phyloP scores from a whole-genome alignment of 1,284 basidiomycete genomes.

The Ustilago xerochloae region DNA sequence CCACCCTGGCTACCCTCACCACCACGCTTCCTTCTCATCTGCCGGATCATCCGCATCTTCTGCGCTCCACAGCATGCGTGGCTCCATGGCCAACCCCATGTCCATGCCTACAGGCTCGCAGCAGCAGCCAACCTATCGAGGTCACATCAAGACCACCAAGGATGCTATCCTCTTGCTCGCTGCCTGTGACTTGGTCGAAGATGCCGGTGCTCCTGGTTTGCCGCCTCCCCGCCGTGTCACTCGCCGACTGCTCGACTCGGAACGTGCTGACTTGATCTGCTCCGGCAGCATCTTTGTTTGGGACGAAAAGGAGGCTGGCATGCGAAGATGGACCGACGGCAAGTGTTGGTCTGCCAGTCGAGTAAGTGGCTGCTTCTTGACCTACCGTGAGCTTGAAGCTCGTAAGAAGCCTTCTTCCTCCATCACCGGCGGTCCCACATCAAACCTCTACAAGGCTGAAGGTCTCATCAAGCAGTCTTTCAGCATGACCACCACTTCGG shows the following conservation, averaged over 20 bases:
- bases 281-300: constrained; percentile 66
- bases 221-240: constrained; percentile 60
- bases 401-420: constrained; percentile 60
- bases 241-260: constrained; percentile 62
- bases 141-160: constrained; percentile 64
- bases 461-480: constrained; percentile 68
- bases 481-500: constrained; percentile 65
- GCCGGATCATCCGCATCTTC: constrained; percentile 21
- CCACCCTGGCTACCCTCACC: constrained; percentile 23
- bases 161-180: constrained; percentile 66
- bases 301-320: constrained; percentile 68
- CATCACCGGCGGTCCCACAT: constrained; percentile 52
- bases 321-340: constrained; percentile 72
- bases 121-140: constrained; percentile 63
- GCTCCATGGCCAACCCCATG: constrained; percentile 16
- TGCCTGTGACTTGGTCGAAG: constrained; percentile 60
- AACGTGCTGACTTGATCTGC: constrained; percentile 60
- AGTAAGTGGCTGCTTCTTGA: constrained; percentile 71
- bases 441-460: constrained; percentile 66
- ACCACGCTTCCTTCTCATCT: constrained; percentile 32
- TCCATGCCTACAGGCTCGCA: constrained; percentile 33
- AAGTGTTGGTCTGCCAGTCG: constrained; percentile 71
- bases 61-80: constrained; percentile 30
- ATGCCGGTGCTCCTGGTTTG: constrained; percentile 23
- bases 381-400: constrained; percentile 69